Percentiles rank a stretch among this genome's conserved stretches.
Conservation (phyloP, 2,329 filamentous ascomycete species). For the Metarhizium robertsii region DNA sequence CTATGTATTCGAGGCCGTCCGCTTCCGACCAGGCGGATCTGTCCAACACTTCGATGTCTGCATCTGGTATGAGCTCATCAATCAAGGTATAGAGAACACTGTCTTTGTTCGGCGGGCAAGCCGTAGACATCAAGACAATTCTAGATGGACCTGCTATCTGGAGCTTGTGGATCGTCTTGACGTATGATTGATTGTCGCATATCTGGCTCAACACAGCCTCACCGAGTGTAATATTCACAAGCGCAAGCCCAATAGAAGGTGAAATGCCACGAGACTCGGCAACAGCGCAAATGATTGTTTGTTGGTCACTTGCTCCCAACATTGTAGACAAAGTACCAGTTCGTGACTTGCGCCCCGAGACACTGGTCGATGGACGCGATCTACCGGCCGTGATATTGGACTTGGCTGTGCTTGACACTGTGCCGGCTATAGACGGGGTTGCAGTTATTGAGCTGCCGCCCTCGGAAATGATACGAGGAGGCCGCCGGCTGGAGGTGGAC, state of each 20-base stretch:
- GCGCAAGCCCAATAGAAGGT: constrained; percentile 75
- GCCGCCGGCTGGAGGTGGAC: background rate
- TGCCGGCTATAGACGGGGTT: constrained; percentile 10
- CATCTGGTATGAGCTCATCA: constrained; percentile 41
- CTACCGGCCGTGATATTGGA: background rate
- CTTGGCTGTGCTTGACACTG: constrained; percentile 7
- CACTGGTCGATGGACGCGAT: constrained; percentile 23
- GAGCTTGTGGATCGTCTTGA: constrained; percentile 80
- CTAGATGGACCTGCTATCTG: constrained; percentile 69
- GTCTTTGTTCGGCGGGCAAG: constrained; percentile 53
- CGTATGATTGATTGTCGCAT: constrained; percentile 86
- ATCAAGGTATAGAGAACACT: constrained; percentile 69
- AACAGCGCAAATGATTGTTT: constrained; percentile 79
- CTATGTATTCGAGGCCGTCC: constrained; percentile 66
- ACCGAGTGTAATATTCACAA: constrained; percentile 77
- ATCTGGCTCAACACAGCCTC: constrained; percentile 85
- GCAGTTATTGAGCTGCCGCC: constrained; percentile 2
- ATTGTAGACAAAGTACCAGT: constrained; percentile 25
- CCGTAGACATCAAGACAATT: constrained; percentile 67
- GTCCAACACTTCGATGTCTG: constrained; percentile 44
- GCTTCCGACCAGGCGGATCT: constrained; percentile 78
- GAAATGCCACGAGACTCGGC: constrained; percentile 81
- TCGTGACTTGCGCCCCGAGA: constrained; percentile 36
- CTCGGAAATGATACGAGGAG: background rate
- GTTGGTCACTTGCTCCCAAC: constrained; percentile 39